Base-by-base conservation (phyloP, 805 yeast genomes). In the Brettanomyces nanus region DNA sequence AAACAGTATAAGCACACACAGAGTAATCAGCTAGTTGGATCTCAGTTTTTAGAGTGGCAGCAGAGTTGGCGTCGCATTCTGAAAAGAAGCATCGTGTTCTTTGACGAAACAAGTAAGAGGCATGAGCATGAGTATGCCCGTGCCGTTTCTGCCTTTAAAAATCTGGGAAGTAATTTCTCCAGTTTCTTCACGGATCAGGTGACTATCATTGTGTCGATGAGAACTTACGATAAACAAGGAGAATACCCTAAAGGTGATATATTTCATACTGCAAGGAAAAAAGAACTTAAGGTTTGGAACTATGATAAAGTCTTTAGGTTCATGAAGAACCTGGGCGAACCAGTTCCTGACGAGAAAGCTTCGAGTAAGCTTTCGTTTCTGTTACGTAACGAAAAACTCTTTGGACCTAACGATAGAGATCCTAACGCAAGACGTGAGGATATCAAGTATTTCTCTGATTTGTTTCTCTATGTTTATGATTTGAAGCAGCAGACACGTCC, bases 331-430 rank as follows among this genome's bases (percentile, higher is more conserved):
- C 62, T 84, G 49, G 77, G 75, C 35, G 77, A 51, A 38, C 52
- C 59, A 10, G 42, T 53, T 14, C 54, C 54, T 3, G 54, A 51
- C 20, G 47, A 46, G 2, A 41, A 43, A 22, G 33, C 45, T 29
- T 45, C 48, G n/a, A 48, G 40, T 13, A 54, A 55, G 29, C 60
- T 80, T 33, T 71, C 80, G 3, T 74, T 80, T 35, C 66, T 90
- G 45, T 69, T 90, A 49, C 77, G 79, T 45, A 87, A 85, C 52
- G 98, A 92, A 54, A 85, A 85, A 51, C 61, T 85, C 11, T 78
- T 75, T 55, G 97, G 96, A 10, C 83, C 95, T 1, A 73, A 81
- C 27, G 97, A 89, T 57, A 73, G 95, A 46, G 96, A 89, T 56
- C 92, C 94, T 10, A 72, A 69, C 44, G 92, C 94, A 2, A 77